phyloP scores from a whole-genome alignment of 495 filamentous ascomycete genomes.

The Aspergillus sclerotioniger region DNA sequence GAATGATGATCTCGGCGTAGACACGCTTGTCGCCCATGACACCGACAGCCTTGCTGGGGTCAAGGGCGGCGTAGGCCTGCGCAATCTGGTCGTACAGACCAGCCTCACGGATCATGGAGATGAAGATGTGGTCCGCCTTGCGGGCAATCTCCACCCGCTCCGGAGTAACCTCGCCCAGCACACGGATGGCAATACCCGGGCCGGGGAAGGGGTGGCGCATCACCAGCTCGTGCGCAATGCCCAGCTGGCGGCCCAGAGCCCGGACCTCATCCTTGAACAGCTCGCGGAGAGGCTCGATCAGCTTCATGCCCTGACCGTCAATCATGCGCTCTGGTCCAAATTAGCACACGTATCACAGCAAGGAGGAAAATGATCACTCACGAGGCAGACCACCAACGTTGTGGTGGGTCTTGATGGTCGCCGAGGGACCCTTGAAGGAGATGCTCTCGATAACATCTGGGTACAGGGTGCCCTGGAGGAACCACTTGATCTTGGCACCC shows the following conservation, averaged over 20 bases:
- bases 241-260: constrained; percentile 71
- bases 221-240: constrained; percentile 73
- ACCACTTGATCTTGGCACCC: constrained; percentile 71
- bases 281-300: constrained; percentile 77
- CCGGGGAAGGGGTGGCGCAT: constrained; percentile 82
- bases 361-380: not conserved
- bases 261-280: constrained; percentile 82
- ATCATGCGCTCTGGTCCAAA: constrained; percentile 46
- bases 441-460: constrained; percentile 80
- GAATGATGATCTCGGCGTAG: constrained; percentile 53
- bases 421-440: constrained; percentile 76
- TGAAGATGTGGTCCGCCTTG: constrained; percentile 80
- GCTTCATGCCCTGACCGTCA: constrained; percentile 59
- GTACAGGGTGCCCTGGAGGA: constrained; percentile 84
- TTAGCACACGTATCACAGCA: not conserved
- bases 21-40: constrained; percentile 78
- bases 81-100: constrained; percentile 79
- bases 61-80: constrained; percentile 81
- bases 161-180: constrained; percentile 82
- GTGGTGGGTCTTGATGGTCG: constrained; percentile 83
- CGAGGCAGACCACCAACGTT: constrained; percentile 72
- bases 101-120: constrained; percentile 77
- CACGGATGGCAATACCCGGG: constrained; percentile 85
- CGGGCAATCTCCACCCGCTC: constrained; percentile 78
- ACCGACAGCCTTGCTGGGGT: constrained; percentile 69